These are phyloP conservation scores for Paramecium octaurelia DNA, from an alignment of 73 alveolate species.

Conservation along the genomic window DNA sequence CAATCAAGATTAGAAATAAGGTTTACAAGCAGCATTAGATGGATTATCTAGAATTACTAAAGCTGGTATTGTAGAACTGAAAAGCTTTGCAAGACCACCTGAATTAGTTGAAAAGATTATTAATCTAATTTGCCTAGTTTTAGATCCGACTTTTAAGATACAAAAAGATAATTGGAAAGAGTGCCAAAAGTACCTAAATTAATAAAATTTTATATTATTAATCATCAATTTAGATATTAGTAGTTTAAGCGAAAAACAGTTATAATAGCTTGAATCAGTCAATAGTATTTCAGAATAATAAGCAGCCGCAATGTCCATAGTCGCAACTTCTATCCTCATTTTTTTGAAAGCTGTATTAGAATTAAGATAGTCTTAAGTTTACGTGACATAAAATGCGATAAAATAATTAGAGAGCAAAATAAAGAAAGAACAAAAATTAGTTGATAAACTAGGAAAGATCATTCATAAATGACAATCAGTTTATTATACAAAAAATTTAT, in stretches of 20 bases:
- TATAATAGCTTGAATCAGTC: not conserved
- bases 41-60: not conserved
- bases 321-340: not conserved
- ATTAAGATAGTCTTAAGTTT: not conserved
- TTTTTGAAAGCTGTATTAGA: not conserved
- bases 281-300: not conserved
- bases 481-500: too few species aligned
- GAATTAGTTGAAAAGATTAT: not conserved
- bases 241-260: not conserved
- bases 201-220: too few species aligned
- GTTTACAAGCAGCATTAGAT: not conserved
- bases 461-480: not conserved
- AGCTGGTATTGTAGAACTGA: not conserved
- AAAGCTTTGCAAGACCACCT: not conserved
- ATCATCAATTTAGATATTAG: too few species aligned
- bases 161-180: not conserved
- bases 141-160: not conserved
- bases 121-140: not conserved
- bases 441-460: not conserved
- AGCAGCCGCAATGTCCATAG: not conserved
- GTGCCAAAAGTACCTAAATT: not conserved
- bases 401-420: not conserved
- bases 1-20: not conserved
- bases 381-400: not conserved
- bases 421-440: not conserved